Evolutionary conservation across 2,329 filamentous ascomycete species (phyloP).

Genomic region (Pseudohalonectria lignicola): DNA sequence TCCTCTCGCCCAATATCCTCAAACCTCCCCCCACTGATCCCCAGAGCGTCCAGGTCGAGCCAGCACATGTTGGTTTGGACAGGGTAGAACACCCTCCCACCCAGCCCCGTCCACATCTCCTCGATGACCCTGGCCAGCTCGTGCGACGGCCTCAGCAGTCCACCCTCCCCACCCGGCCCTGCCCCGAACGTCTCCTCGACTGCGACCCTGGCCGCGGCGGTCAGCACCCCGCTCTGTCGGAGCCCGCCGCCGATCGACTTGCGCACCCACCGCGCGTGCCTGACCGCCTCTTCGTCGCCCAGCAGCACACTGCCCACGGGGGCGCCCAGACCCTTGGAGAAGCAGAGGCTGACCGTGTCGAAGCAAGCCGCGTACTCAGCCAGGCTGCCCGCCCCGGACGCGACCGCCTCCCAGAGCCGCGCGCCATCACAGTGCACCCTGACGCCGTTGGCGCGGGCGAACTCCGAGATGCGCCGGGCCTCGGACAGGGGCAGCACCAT

Average conservation of each 20-base stretch:
- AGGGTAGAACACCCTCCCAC: slow-evolving; percentile 56
- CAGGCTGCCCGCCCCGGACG: slow-evolving; percentile 28
- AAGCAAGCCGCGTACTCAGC: slow-evolving; percentile 30
- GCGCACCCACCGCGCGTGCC: slow-evolving; percentile 62
- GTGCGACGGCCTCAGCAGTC: slow-evolving; percentile 51
- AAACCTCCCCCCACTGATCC: slow-evolving; percentile 27
- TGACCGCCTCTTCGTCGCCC: slow-evolving; percentile 40
- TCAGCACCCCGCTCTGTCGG: slow-evolving; percentile 65
- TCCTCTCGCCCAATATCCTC: slow-evolving; percentile 25
- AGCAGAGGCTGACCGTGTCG: slow-evolving; percentile 48
- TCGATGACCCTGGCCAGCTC: slow-evolving; percentile 49
- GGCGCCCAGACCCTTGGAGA: slow-evolving; percentile 41
- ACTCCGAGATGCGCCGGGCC: slow-evolving; percentile 56
- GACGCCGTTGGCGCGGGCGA: slow-evolving; percentile 43
- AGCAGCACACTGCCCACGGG: slow-evolving; percentile 38
- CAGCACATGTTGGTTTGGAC: slow-evolving; percentile 91
- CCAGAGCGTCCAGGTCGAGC: slow-evolving; percentile 58
- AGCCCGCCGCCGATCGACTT: slow-evolving; percentile 75
- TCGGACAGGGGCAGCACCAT: slow-evolving; percentile 69
- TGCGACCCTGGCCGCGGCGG: slow-evolving; percentile 64
- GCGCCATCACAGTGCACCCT: slow-evolving; percentile 40
- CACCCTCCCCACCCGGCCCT: slow-evolving; percentile 45
- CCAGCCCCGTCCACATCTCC: slow-evolving; percentile 53
- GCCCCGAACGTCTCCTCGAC: slow-evolving; percentile 68
- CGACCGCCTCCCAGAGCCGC: slow-evolving; percentile 38